A percentile compares a stretch with the other conserved stretches of the same genome.
These are phyloP conservation scores for bread wheat (Triticum aestivum) DNA, from an alignment of 176 grass and related monocot species.

Conservation along the genomic window DNA sequence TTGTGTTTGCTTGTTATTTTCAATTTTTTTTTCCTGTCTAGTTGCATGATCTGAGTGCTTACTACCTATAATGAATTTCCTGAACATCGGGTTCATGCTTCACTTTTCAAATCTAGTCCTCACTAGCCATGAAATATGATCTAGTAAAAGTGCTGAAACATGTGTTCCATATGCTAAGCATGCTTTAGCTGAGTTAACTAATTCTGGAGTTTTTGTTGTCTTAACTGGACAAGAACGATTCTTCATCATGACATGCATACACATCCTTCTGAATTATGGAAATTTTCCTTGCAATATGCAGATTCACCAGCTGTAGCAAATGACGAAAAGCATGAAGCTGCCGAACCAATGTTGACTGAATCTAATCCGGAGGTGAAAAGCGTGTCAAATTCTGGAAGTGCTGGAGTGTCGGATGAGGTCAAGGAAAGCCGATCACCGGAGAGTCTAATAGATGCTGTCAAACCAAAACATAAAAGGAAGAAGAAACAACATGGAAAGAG, in stretches of 20 bases:
- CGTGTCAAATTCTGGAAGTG: slow-evolving; percentile 24
- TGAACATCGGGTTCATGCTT: neutral
- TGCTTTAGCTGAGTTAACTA: neutral
- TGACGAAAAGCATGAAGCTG: slow-evolving; percentile 29
- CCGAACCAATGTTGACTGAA: slow-evolving; percentile 37
- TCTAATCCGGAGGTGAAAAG: slow-evolving; percentile 31
- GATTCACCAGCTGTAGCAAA: slow-evolving; percentile 16
- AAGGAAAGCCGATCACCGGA: slow-evolving; percentile 57
- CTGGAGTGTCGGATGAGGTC: slow-evolving; percentile 30
- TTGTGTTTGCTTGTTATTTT: slow-evolving; percentile 29
- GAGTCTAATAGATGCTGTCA: slow-evolving; percentile 85
- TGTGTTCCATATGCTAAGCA: neutral
- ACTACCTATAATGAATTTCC: neutral
- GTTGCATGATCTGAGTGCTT: neutral
- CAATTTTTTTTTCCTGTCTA: neutral
- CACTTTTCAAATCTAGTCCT: neutral
- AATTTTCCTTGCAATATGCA: slow-evolving; percentile 28
- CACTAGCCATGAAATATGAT: neutral
- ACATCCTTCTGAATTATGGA: slow-evolving; percentile 20
- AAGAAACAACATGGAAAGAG: slow-evolving; percentile 44
- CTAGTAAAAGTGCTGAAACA: neutral
- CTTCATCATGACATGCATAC: neutral
- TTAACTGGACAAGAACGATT: neutral
- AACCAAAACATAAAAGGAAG: slow-evolving; percentile 77
- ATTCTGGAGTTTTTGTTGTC: neutral